phyloP scores from a whole-genome alignment of 2,329 filamentous ascomycete genomes.

The Ceratocystis diversiconidia region DNA sequence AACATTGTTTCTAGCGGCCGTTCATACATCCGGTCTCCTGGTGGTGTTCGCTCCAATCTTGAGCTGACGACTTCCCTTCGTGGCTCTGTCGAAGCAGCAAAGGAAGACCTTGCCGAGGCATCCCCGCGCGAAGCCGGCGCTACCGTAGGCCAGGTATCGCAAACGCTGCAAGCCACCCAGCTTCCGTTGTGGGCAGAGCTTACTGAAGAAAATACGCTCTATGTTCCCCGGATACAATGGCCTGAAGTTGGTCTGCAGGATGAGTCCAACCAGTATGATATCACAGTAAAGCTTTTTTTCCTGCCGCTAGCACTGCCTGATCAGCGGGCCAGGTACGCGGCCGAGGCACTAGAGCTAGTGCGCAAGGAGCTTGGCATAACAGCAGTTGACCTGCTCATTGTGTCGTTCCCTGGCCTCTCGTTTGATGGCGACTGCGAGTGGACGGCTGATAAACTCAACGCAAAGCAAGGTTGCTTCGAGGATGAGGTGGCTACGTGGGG shows the following conservation, averaged over 20 bases:
- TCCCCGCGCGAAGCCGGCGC: not conserved
- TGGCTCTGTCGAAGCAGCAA: conserved; percentile 64
- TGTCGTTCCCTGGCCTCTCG: conserved; percentile 82
- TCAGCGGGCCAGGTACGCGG: conserved; percentile 53
- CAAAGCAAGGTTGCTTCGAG: conserved; percentile 48
- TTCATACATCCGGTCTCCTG: conserved; percentile 67
- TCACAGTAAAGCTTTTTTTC: conserved; percentile 92
- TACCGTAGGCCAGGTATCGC: conserved; percentile 19
- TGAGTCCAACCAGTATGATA: conserved; percentile 74
- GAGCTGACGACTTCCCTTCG: conserved; percentile 82
- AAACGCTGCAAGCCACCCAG: conserved; percentile 22
- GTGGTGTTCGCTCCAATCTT: conserved; percentile 73
- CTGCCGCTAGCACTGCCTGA: conserved; percentile 54
- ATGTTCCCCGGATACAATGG: conserved; percentile 67
- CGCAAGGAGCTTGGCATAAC: conserved; percentile 62
- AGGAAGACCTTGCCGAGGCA: conserved; percentile 39
- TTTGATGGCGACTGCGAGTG: conserved; percentile 89
- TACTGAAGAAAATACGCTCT: conserved; percentile 43
- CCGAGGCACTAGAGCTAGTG: conserved; percentile 68
- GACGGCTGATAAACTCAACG: conserved; percentile 50
- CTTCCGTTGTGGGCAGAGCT: conserved; percentile 53
- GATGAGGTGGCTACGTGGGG: conserved; percentile 57
- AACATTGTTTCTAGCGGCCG: conserved; percentile 79
- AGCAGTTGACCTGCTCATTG: conserved; percentile 74
- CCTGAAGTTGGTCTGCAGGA: conserved; percentile 58